Evolutionary conservation across 805 yeast genomes (phyloP).

Genomic region (Myxozyma melibiosi): DNA sequence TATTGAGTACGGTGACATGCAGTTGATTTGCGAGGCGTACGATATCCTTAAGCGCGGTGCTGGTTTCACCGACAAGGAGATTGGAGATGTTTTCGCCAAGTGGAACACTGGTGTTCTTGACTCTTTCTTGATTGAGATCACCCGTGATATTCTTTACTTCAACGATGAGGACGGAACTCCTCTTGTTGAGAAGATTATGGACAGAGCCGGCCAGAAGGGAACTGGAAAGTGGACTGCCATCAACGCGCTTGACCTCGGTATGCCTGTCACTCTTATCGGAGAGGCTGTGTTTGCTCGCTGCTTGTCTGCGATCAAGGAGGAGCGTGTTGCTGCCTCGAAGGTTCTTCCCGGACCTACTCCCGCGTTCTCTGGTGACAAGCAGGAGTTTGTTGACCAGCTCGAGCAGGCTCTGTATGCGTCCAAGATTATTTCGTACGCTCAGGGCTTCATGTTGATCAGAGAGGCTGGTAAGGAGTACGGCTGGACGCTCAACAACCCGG

Average conservation of each 20-base stretch:
- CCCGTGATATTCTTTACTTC: constrained; percentile 89
- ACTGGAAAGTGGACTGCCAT: constrained; percentile 99
- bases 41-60: constrained; percentile 94
- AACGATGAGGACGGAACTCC: constrained; percentile 91
- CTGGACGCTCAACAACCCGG: constrained; percentile 97
- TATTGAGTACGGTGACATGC: constrained; percentile 99
- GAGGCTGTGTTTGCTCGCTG: constrained; percentile 95
- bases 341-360: constrained; percentile 80
- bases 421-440: constrained; percentile 97
- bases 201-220: constrained; percentile 99
- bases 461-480: constrained; percentile 96
- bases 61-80: constrained; percentile 86
- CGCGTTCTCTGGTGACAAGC: constrained; percentile 70
- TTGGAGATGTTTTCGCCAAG: constrained; percentile 83
- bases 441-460: constrained; percentile 98
- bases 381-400: constrained; percentile 84
- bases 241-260: constrained; percentile 95
- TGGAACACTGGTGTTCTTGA: constrained; percentile 99
- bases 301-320: constrained; percentile 85
- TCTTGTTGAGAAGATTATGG: constrained; percentile 93
- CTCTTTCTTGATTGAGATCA: constrained; percentile 94
- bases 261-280: constrained; percentile 97
- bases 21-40: constrained; percentile 96
- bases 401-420: constrained; percentile 99
- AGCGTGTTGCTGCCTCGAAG: constrained; percentile 84